Evolutionary conservation across 352 stramenopile species (phyloP), one percentile per base, ranked within the genome.

Genomic region (Salisapilia sapeloensis): DNA sequence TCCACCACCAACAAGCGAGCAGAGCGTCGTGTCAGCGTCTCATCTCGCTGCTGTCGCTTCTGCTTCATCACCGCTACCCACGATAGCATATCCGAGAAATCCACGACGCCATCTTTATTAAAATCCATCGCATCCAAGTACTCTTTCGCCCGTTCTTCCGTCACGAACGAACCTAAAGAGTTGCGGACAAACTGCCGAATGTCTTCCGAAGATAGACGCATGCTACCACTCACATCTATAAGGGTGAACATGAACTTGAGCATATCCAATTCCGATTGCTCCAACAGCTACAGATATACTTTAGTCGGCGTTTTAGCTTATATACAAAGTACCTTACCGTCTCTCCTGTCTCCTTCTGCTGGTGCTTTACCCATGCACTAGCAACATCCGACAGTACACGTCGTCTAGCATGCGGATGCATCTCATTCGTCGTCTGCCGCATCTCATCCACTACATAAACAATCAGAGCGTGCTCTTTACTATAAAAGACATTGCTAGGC

Each of bases 231-330:
- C 5, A 64, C 72, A 39, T 89, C 72, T 40, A 89, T 70, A 4
- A 89, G 47, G 11, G 66, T 79, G 29, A 89, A 89, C 20, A 80
- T 67, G 1, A 89, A 40, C 36, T 89, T 89, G 14, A 81, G 50
- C 33, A 67, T 77, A 23, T 89, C 66, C 4, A 89, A 49, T 38
- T 89, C 69, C 36, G 65, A 33, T 9, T 46, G 33, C 4, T 54
- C 53, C n/a, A 89, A 60, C 2, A 56, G 36, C 69, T 81, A 24
- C 17, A 32, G 19, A 12, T 16, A n/a, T n/a, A n/a, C n/a, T n/a
- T n/a, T n/a, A n/a, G 27, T 38, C 37, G 34, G 13, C 25, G 23
- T 24, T 21, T n/a, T n/a, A n/a, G n/a, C n/a, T n/a, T n/a, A n/a
- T n/a, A n/a, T n/a, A n/a, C n/a, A n/a, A n/a, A n/a, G n/a, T n/a